phyloP scores from a whole-genome alignment of 352 stramenopile genomes.

The Phytophthora europaea region DNA sequence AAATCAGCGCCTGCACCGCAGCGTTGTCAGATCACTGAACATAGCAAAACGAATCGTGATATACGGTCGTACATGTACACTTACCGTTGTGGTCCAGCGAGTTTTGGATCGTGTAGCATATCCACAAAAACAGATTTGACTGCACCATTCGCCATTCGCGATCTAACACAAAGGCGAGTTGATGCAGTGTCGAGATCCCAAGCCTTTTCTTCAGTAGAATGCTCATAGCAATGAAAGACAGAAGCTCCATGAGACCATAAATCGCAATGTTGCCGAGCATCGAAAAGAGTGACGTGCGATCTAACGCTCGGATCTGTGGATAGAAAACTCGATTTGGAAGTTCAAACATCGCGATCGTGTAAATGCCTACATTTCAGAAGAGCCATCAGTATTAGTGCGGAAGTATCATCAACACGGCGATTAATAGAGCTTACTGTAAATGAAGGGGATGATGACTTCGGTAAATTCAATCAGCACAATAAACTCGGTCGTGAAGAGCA shows the following conservation, averaged over 20 bases:
- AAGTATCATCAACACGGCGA: neutral
- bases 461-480: slow-evolving; percentile 46
- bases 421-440: slow-evolving; percentile 39
- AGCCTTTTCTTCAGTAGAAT: slow-evolving; percentile 34
- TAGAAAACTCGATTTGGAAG: slow-evolving; percentile 46
- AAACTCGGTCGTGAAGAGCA: slow-evolving; percentile 47
- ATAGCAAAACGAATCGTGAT: neutral
- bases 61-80: neutral
- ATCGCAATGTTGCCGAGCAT: slow-evolving; percentile 45
- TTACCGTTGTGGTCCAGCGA: slow-evolving; percentile 46
- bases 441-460: slow-evolving; percentile 46
- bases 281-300: slow-evolving; percentile 6
- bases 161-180: slow-evolving; percentile 55
- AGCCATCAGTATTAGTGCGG: neutral
- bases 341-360: slow-evolving; percentile 44
- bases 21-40: neutral
- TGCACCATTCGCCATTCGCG: slow-evolving; percentile 46
- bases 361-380: slow-evolving; percentile 21
- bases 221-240: slow-evolving; percentile 30
- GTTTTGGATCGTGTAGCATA: slow-evolving; percentile 49
- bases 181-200: slow-evolving; percentile 35
- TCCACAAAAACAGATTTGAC: slow-evolving; percentile 57
- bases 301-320: slow-evolving; percentile 37
- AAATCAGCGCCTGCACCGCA: slow-evolving; percentile 33
- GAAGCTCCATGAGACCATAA: slow-evolving; percentile 41